Percentiles rank a stretch among this genome's conserved stretches.
These are phyloP conservation scores for Phyllosticta citrichinensis DNA, from an alignment of 2,329 filamentous ascomycete species.

Conservation along the genomic window DNA sequence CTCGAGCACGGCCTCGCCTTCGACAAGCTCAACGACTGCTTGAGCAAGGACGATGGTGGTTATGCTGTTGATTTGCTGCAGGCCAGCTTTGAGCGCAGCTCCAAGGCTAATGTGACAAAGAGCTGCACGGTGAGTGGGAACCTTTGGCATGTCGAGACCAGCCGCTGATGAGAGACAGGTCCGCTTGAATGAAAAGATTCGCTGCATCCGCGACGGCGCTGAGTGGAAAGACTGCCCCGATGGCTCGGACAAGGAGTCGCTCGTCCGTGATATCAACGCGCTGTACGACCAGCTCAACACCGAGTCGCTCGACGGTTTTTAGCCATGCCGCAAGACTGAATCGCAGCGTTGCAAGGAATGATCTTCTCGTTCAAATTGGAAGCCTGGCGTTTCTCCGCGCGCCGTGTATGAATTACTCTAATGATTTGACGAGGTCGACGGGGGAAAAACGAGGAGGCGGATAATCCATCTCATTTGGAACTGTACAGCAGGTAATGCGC, in stretches of 20 bases:
- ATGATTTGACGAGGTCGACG: neutral
- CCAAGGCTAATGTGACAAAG: conserved; percentile 34
- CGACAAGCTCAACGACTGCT: conserved; percentile 69
- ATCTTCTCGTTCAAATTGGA: neutral
- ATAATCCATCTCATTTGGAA: neutral
- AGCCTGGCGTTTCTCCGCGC: neutral
- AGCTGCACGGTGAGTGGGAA: conserved; percentile 34
- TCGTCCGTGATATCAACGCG: conserved; percentile 68
- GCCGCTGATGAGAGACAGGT: conserved; percentile 16
- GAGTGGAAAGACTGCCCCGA: conserved; percentile 70
- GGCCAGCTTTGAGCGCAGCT: conserved; percentile 55
- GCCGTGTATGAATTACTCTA: neutral
- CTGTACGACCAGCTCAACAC: conserved; percentile 39
- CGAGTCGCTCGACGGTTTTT: neutral
- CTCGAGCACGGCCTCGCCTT: conserved; percentile 86
- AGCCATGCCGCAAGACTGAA: neutral
- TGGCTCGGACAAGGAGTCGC: conserved; percentile 57
- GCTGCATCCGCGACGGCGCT: conserved; percentile 74
- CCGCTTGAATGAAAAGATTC: conserved; percentile 63
- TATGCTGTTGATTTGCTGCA: conserved; percentile 59
- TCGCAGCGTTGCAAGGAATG: neutral
- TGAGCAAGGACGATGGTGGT: conserved; percentile 63
- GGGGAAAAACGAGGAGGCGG: neutral
- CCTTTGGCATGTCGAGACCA: no score
- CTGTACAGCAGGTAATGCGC: neutral